Evolutionary conservation across 164 flowering plant genomes (phyloP), one percentile per base, ranked within the genome.

Genomic region (Hamamelis virginiana): DNA sequence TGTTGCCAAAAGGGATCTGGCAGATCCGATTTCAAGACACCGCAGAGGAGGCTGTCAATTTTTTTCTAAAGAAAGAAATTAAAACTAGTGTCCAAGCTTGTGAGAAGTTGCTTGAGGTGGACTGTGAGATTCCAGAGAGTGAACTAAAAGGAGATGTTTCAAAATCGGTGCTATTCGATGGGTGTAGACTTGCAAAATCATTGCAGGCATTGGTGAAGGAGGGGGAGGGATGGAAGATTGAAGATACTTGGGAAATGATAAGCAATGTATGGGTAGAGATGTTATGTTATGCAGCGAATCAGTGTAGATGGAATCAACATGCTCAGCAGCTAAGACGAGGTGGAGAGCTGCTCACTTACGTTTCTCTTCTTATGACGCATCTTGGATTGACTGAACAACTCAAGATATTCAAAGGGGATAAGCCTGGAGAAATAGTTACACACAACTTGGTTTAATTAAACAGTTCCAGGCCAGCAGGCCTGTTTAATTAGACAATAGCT

Each of bases 21-120:
- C 53, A 60, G n/a, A 63, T 73, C 1, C 46, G 80, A 14, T 69
- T 60, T 63, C 41, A 46, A 55, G 74, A 69, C 50, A 72, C 76
- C 1, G 45, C 52, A 21, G 75, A 69, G 1, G 76, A 76, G 22
- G 53, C 64, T 41, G 60, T 6, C 5, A 43, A 52, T 5, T 68
- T 76, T 53, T 68, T 76, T 16, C 5, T 14, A 15, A 60, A 47
- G 21, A 52, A 21, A 10, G 57, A 50, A 25, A 18, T 1, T 33
- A 28, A 3, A n/a, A 1, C 18, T 12, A 14, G 27, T 18, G 41
- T 2, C 6, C 57, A 48, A n/a, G 16, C 67, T 16, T 65, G 67
- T 43, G 8, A 8, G 12, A 65, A 25, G 59, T 27, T 65, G 26
- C 45, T 46, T 9, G 18, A 1, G 1, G 68, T 50, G 46, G 28